Percentiles rank a stretch among this genome's conserved stretches.
Conservation (phyloP, 106 monocot species). For the Alisma plantagoaquatica region DNA sequence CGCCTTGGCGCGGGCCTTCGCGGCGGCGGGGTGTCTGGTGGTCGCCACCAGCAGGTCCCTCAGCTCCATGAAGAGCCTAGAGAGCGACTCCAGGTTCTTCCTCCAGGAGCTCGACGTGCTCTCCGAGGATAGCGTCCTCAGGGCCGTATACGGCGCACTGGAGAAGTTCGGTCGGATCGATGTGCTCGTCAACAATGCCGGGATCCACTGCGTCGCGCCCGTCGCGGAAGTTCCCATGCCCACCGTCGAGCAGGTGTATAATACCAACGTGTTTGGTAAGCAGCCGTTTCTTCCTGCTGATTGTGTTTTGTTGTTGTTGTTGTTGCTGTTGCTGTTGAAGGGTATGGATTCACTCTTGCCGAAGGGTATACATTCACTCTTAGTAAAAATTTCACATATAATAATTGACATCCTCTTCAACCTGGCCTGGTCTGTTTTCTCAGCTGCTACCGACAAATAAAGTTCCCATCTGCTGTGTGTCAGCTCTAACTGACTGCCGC, state of each 20-base stretch:
- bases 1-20: conserved; percentile 71
- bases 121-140: conserved; percentile 47
- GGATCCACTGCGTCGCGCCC: conserved; percentile 72
- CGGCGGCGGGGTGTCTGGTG: conserved; percentile 47
- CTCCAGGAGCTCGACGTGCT: conserved; percentile 62
- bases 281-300: background rate
- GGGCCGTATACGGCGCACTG: conserved; percentile 27
- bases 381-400: too few species aligned
- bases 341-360: too few species aligned
- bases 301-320: too few species aligned
- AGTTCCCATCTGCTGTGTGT: too few species aligned
- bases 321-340: too few species aligned
- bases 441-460: too few species aligned
- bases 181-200: conserved; percentile 90
- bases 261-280: conserved; percentile 79
- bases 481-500: too few species aligned
- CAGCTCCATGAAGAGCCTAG: conserved; percentile 50
- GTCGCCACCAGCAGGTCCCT: conserved; percentile 65
- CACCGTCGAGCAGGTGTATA: conserved; percentile 34
- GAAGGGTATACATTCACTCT: too few species aligned
- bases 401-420: too few species aligned
- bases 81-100: conserved; percentile 37
- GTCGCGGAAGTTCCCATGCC: conserved; percentile 76
- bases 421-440: too few species aligned
- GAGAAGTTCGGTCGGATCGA: conserved; percentile 66